Evolutionary conservation across 495 filamentous ascomycete species (phyloP), one percentile per base, ranked within the genome.

Genomic region (Saxophila tyrrhenica): DNA sequence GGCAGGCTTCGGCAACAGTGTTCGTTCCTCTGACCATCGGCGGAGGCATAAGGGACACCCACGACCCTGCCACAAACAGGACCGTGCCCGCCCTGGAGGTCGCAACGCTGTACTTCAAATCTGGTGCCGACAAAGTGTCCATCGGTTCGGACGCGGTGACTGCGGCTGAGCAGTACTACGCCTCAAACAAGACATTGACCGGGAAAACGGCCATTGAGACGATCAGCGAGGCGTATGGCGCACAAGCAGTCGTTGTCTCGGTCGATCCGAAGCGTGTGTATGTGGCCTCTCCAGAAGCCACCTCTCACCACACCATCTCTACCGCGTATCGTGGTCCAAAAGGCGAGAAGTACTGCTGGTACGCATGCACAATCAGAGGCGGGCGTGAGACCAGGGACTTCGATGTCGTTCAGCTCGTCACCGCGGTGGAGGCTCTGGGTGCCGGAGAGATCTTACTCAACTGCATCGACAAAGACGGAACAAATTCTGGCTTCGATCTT

Each of bases 21-120:
- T 98, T 98, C 67, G 94, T 97, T n/a, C 92, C 92, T 3, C 73
- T 98, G 54, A 98, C 92, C 1, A 85, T 98, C 56, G 92, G 92
- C 22, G 92, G 92, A 47, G 92, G 92, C 19, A 96, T 98, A 62
- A 82, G 86, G 48, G 90, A 97, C 65, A 88, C 86, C 1, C 77
- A 85, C 20, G 94, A 97, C 65, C 55, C 59, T 13, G 50, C 58
- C 22, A 80, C 83, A 2, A 86, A 95, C 69, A 92, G 94, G n/a
- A 90, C 83, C 11, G 78, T 91, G 1, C 81, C 86, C 11, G 92
- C 92, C 3, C 79, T 95, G 8, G 87, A 97, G 54, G 87, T 98
- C 44, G 92, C 92, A 10, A 90, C 84, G 3, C 83, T 97, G 78
- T 98, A 98, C 74, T 98, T 98, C 77, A 87, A 92, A 73, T 89